Conservation (phyloP, 2,329 filamentous ascomycete genomes). For the Epichloe elymi region DNA sequence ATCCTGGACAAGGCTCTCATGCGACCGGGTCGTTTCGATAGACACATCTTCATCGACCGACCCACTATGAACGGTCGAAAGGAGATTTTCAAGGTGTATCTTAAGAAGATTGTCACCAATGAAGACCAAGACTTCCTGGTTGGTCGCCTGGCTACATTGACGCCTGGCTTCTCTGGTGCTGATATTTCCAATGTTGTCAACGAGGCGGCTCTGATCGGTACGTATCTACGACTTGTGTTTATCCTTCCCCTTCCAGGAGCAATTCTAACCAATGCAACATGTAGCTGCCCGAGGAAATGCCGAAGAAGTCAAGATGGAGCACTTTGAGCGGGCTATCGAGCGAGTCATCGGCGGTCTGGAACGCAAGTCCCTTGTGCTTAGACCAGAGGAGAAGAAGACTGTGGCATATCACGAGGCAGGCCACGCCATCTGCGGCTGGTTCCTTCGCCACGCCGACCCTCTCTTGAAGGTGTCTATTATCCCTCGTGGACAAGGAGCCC, state of each 20-base stretch:
- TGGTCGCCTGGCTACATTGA: slow-evolving; percentile 80
- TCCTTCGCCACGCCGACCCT: slow-evolving; percentile 89
- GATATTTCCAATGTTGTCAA: slow-evolving; percentile 99
- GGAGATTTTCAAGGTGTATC: slow-evolving; percentile 90
- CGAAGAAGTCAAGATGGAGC: slow-evolving; percentile 67
- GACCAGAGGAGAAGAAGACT: slow-evolving; percentile 84
- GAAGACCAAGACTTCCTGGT: slow-evolving; percentile 81
- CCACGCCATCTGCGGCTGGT: slow-evolving; percentile 98
- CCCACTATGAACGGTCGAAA: slow-evolving; percentile 94
- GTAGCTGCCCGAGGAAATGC: slow-evolving; percentile 74
- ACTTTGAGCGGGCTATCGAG: slow-evolving; percentile 97
- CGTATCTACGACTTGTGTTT: slow-evolving; percentile 26
- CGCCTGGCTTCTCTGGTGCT: slow-evolving; percentile 91
- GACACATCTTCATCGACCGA: slow-evolving; percentile 88
- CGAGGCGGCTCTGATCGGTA: slow-evolving; percentile 91
- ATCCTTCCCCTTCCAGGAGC: background rate
- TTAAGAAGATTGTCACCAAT: slow-evolving; percentile 86
- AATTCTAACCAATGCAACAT: slow-evolving; percentile 9
- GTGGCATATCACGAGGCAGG: slow-evolving; percentile 98
- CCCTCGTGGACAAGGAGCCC: slow-evolving; percentile 80
- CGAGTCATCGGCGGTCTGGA: slow-evolving; percentile 92
- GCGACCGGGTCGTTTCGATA: slow-evolving; percentile 91
- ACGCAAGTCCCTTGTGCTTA: slow-evolving; percentile 91
- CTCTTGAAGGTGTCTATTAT: slow-evolving; percentile 98
- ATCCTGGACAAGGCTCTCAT: slow-evolving; percentile 91